Percentiles rank a stretch among this genome's conserved stretches.
Conservation (phyloP, 345 rosid species). For the Gossypium longicalyx region DNA sequence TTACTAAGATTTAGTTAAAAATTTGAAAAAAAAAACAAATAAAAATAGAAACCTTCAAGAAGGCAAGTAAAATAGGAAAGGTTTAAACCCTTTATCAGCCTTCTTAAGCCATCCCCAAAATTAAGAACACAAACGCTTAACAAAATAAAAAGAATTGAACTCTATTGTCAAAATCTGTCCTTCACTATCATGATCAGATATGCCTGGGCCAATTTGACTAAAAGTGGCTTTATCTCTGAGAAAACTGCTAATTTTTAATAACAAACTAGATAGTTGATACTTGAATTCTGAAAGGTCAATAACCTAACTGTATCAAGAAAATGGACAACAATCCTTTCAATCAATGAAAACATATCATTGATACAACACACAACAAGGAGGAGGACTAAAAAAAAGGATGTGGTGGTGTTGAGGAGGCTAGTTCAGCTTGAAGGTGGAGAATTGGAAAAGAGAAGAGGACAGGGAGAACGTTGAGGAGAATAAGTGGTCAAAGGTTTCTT, state of each 20-base stretch:
- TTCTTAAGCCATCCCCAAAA: constrained; percentile 90
- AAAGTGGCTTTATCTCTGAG: constrained; percentile 78
- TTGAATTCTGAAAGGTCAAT: background rate
- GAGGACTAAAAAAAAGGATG: too few species aligned
- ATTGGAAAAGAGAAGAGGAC: too few species aligned
- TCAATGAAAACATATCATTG: background rate
- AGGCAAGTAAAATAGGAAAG: background rate
- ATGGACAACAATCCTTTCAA: background rate
- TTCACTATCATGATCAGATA: constrained; percentile 74
- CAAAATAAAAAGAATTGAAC: constrained; percentile 72
- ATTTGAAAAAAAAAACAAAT: background rate
- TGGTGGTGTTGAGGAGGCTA: too few species aligned
- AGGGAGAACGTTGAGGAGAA: too few species aligned
- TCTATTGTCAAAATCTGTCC: constrained; percentile 82
- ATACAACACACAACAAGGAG: too few species aligned
- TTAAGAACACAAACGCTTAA: constrained; percentile 72
- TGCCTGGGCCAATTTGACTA: constrained; percentile 70
- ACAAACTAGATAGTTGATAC: background rate
- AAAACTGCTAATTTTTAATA: constrained; percentile 18
- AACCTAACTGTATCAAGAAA: background rate
- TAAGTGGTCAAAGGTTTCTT: too few species aligned
- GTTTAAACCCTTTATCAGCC: constrained; percentile 54
- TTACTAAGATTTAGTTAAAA: constrained; percentile 42
- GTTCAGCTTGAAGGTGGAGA: too few species aligned
- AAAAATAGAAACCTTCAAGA: constrained; percentile 13